Percentiles rank a stretch among this genome's conserved stretches.
phyloP scores from a whole-genome alignment of 768 basidiomycete genomes.

The Leccinum imitatum region DNA sequence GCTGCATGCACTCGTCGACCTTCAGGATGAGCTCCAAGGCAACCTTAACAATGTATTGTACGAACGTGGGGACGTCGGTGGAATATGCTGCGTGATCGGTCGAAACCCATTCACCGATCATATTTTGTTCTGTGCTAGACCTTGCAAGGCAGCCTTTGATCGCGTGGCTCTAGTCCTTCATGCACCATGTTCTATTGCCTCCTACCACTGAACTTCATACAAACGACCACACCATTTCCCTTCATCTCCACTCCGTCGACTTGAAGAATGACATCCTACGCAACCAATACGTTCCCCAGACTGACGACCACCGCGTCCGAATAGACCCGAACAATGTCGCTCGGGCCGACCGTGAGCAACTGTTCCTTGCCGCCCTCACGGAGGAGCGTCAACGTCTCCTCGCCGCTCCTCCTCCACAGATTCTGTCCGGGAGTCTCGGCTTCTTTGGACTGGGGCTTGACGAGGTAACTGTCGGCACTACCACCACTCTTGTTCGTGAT shows the following conservation, averaged over 20 bases:
- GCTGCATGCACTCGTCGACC: conserved; percentile 49
- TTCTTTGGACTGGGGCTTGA: background rate
- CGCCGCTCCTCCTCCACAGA: too few species aligned
- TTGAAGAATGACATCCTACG: background rate
- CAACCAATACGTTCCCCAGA: conserved; percentile 2
- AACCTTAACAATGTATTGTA: conserved; percentile 51
- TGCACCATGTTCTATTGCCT: too few species aligned
- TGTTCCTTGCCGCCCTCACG: conserved; percentile 10
- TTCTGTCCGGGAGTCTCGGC: background rate
- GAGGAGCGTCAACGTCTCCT: too few species aligned
- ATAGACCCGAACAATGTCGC: conserved; percentile 16
- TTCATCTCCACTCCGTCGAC: background rate
- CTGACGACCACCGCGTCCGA: conserved; percentile 10
- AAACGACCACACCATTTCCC: too few species aligned
- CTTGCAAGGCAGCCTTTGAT: too few species aligned
- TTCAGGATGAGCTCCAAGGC: conserved; percentile 39
- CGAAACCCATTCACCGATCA: too few species aligned
- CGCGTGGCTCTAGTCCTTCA: too few species aligned
- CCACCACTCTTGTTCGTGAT: conserved; percentile 11
- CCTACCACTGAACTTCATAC: too few species aligned
- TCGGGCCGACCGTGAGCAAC: conserved; percentile 8
- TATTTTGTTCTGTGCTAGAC: too few species aligned
- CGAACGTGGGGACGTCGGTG: conserved; percentile 52
- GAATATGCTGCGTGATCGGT: conserved; percentile 45
- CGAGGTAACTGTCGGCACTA: background rate